These are phyloP conservation scores for Vitellaria paradoxa DNA, from an alignment of 179 eudicot genomes.

Conservation along the genomic window DNA sequence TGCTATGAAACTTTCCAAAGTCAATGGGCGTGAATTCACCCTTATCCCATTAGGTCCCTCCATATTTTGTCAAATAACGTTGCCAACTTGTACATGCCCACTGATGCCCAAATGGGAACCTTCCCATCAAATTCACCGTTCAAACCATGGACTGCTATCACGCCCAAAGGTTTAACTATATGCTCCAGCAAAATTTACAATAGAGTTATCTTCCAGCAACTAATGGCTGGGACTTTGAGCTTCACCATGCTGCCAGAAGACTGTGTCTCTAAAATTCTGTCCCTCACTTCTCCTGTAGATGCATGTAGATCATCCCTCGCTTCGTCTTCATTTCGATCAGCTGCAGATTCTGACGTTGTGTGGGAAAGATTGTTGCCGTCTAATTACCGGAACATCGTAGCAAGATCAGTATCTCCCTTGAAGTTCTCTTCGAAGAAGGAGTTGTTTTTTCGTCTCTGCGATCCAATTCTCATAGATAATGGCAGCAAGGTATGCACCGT, in stretches of 20 bases:
- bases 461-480: constrained; percentile 39
- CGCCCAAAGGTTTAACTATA: not conserved
- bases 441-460: constrained; percentile 36
- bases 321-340: constrained; percentile 11
- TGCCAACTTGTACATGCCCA: no score
- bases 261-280: constrained; percentile 39
- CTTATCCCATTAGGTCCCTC: no score
- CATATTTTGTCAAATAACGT: no score
- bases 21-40: no score
- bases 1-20: no score
- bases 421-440: constrained; percentile 36
- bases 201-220: no score
- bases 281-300: constrained; percentile 32
- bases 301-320: constrained; percentile 12
- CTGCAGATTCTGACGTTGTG: constrained; percentile 26
- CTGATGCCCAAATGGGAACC: not conserved
- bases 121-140: not conserved
- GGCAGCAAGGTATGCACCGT: constrained; percentile 50
- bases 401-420: constrained; percentile 20
- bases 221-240: not conserved
- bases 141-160: not conserved
- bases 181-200: not conserved
- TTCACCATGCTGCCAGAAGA: constrained; percentile 24
- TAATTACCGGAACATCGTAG: constrained; percentile 17
- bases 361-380: constrained; percentile 35